Conservation (phyloP, 257 asterid species). For the Fraxinus anomala region DNA sequence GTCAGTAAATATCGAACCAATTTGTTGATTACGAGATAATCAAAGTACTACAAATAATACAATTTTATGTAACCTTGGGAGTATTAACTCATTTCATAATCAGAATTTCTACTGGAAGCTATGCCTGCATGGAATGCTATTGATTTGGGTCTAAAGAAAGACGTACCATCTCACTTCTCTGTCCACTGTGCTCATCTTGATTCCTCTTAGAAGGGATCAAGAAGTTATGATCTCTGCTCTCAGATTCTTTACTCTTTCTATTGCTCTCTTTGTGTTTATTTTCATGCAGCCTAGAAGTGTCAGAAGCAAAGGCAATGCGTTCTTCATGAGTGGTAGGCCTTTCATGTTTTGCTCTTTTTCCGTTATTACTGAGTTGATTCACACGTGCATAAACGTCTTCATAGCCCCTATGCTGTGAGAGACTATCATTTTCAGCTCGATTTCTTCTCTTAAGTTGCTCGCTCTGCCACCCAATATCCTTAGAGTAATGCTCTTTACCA, state of each 20-base stretch:
- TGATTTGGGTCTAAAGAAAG: constrained; percentile 40
- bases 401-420: constrained; percentile 62
- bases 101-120: constrained; percentile 24
- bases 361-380: constrained; percentile 45
- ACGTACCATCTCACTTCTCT: constrained; percentile 77
- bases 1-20: constrained; percentile 16
- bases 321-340: constrained; percentile 61
- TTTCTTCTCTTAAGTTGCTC: constrained; percentile 74
- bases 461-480: constrained; percentile 54
- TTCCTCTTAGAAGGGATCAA: constrained; percentile 52
- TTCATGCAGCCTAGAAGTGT: constrained; percentile 56
- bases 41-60: constrained; percentile 16
- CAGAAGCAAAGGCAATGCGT: constrained; percentile 56
- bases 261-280: constrained; percentile 53
- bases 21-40: constrained; percentile 16
- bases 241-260: constrained; percentile 71
- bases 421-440: constrained; percentile 60
- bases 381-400: constrained; percentile 63
- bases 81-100: constrained; percentile 24
- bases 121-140: constrained; percentile 29
- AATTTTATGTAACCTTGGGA: constrained; percentile 13
- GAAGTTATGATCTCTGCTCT: constrained; percentile 56
- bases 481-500: constrained; percentile 63
- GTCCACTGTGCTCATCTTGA: constrained; percentile 59
- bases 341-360: constrained; percentile 68